These are phyloP conservation scores for Fusarium beomiforme DNA, from an alignment of 2,329 filamentous ascomycete genomes.

Conservation along the genomic window DNA sequence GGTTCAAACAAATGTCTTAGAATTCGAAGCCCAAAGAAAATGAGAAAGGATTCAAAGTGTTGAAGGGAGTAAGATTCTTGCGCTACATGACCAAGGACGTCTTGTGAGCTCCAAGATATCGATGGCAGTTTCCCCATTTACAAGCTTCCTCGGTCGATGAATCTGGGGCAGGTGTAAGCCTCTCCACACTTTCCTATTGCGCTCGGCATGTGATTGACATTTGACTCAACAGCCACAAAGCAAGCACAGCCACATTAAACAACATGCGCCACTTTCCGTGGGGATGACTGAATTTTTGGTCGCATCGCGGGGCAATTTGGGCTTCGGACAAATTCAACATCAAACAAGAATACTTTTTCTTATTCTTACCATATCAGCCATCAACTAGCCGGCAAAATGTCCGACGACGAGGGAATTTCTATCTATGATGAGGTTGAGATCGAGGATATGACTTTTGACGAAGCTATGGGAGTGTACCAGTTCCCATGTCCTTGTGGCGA, in stretches of 20 bases:
- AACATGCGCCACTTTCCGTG: constrained; percentile 27
- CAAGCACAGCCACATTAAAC: constrained; percentile 8
- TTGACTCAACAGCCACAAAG: constrained; percentile 23
- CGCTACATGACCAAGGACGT: constrained; percentile 13
- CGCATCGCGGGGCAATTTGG: constrained; percentile 42
- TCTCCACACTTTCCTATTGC: constrained; percentile 36
- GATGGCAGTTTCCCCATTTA: constrained; percentile 23
- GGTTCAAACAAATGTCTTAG: background rate
- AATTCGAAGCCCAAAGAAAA: background rate
- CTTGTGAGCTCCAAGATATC: constrained; percentile 27
- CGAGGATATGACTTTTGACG: constrained; percentile 96
- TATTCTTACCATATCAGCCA: background rate
- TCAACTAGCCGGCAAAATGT: constrained; percentile 55
- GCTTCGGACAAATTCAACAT: background rate
- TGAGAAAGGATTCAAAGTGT: background rate
- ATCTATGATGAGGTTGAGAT: constrained; percentile 99
- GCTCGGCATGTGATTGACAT: constrained; percentile 45
- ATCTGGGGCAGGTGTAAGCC: constrained; percentile 40
- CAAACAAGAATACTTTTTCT: background rate
- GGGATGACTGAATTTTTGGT: constrained; percentile 26
- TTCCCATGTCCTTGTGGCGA: constrained; percentile 98
- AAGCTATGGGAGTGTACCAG: constrained; percentile 85
- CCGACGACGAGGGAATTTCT: constrained; percentile 71
- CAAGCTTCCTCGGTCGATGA: constrained; percentile 44
- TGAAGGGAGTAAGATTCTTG: constrained; percentile 12